Evolutionary conservation across 1,284 basidiomycete species (phyloP), one percentile per base, ranked within the genome.

Genomic region (Amylostereum chailletii): DNA sequence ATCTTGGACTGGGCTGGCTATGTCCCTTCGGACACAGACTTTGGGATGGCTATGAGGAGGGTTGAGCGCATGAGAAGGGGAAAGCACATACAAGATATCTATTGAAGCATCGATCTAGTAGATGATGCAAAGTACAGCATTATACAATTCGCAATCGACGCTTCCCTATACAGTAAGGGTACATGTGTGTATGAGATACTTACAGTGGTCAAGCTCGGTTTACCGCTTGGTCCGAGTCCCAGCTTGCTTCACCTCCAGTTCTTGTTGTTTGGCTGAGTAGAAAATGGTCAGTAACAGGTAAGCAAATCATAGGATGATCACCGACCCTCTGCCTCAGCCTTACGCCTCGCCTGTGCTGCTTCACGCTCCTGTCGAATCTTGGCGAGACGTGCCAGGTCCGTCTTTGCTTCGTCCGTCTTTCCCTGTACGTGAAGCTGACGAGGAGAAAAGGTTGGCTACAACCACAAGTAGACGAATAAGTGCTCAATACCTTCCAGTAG

Each of bases 331-430:
- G 82, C 75, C 62, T 94, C 92, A 1, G 90, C 90, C 68, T 88
- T 81, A 50, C 91, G 74, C 72, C 86, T 89, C 2, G 87, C 87
- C 45, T 83, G 82, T 4, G 92, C 91, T 37, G 81, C 84, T 54
- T 93, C 91, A 49, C 93, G 83, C 54, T 94, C 87, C 51, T 81
- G 81, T 55, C 81, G 79, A 60, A 96, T 90, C 77, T 85, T 87
- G 46, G 81, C 80, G n/a, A 96, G 78, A 48, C 93, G 81, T 19
- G 86, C 81, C 42, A 96, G 79, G 66, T 96, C 93, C 3, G 80
- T 65, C 69, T 92, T 89, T 34, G 93, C 92, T 65, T 95, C 76
- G 31, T 86, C 81, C 0, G 93, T 95, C 81, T 95, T 88, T 53
- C 92, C 91, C 65, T 76, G 70, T 26, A 70, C 52, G 58, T 89